Conservation (phyloP, 2,329 filamentous ascomycete species). For the Phialophora macrospora region DNA sequence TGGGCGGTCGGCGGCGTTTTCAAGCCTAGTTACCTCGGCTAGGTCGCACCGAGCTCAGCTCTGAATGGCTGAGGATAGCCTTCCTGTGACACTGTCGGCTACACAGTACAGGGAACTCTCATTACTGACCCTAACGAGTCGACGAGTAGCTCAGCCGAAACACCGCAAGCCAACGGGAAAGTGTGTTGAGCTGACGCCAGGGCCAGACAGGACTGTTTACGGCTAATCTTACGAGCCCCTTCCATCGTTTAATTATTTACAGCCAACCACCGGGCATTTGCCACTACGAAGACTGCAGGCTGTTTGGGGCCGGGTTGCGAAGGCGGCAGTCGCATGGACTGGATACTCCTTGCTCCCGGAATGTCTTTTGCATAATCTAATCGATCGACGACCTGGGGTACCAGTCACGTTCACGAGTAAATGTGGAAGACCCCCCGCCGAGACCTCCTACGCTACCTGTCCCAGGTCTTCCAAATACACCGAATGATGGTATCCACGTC, state of each 20-base stretch:
- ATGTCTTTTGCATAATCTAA: not conserved
- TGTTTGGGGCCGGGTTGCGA: not conserved
- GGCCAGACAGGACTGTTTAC: not conserved
- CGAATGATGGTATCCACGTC: not conserved
- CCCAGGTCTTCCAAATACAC: not conserved
- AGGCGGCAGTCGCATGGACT: not conserved
- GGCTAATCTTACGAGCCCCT: not conserved
- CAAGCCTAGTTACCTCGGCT: not conserved
- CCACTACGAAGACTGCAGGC: not conserved
- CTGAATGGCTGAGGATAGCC: not conserved
- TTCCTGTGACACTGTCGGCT: not conserved
- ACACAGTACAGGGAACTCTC: not conserved
- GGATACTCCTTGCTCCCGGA: not conserved
- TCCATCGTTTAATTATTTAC: not conserved
- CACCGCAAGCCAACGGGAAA: not conserved
- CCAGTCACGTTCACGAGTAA: not conserved
- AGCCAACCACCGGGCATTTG: not conserved
- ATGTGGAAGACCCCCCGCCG: not conserved
- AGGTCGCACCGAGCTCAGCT: not conserved
- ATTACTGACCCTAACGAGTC: not conserved
- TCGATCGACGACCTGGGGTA: not conserved
- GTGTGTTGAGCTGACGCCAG: not conserved
- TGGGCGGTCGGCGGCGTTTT: not conserved
- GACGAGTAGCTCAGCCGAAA: not conserved
- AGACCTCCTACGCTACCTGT: not conserved